A percentile compares a stretch with the other conserved stretches of the same genome.
These are phyloP conservation scores for Candida ipomoeae DNA, from an alignment of 805 yeast species.

Conservation along the genomic window DNA sequence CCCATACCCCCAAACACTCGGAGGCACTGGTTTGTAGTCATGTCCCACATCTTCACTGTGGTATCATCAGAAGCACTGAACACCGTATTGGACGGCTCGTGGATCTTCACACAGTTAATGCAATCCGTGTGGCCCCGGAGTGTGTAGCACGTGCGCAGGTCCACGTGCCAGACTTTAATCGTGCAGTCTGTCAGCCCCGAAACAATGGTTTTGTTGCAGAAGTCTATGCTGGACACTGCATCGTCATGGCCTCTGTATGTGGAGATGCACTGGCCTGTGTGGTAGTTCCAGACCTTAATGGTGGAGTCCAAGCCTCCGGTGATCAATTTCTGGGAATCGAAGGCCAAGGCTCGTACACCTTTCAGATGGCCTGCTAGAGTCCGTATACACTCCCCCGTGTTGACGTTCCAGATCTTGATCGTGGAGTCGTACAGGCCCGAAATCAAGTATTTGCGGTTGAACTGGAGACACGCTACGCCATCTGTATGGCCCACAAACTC, in stretches of 20 bases:
- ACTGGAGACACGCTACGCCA: constrained; percentile 85
- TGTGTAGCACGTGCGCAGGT: constrained; percentile 86
- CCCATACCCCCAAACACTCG: constrained; percentile 73
- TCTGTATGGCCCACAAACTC: constrained; percentile 79
- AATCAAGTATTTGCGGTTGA: constrained; percentile 68
- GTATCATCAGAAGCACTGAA: constrained; percentile 90
- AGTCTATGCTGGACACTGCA: constrained; percentile 81
- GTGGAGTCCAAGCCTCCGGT: constrained; percentile 91
- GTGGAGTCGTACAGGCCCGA: constrained; percentile 92
- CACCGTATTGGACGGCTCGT: constrained; percentile 69
- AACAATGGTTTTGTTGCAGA: constrained; percentile 73
- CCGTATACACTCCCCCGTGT: constrained; percentile 68
- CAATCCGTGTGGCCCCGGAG: constrained; percentile 90
- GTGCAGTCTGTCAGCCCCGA: constrained; percentile 92
- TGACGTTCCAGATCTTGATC: constrained; percentile 89
- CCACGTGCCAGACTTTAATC: constrained; percentile 95
- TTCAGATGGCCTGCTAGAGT: constrained; percentile 85
- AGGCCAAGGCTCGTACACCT: constrained; percentile 80
- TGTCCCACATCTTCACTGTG: constrained; percentile 93
- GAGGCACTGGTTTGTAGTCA: constrained; percentile 72
- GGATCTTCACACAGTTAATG: constrained; percentile 87
- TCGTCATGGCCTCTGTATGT: constrained; percentile 92
- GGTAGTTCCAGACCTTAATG: constrained; percentile 93
- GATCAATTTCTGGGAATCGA: constrained; percentile 84
- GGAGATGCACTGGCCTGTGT: constrained; percentile 89